A percentile compares a stretch with the other conserved stretches of the same genome.
These are phyloP conservation scores for Cytospora mali DNA, from an alignment of 2,329 filamentous ascomycete genomes.

Conservation along the genomic window DNA sequence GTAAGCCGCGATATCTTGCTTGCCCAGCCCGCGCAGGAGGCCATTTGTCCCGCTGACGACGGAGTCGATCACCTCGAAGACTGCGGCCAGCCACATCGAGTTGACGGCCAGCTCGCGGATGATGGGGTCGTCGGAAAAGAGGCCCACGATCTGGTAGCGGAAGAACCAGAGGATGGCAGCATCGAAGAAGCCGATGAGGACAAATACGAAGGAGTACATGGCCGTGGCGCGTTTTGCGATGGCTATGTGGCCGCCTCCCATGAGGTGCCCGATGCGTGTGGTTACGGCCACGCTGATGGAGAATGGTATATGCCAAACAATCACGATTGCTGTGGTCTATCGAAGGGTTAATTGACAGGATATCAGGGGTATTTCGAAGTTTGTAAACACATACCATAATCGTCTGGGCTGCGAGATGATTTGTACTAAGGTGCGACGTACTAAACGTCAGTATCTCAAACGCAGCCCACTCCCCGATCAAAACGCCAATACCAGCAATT, in stretches of 20 bases:
- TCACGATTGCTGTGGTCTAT: slow-evolving; percentile 42
- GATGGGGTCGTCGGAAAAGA: slow-evolving; percentile 38
- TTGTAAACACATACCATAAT: slow-evolving; percentile 34
- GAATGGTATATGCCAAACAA: slow-evolving; percentile 48
- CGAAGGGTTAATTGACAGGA: not conserved
- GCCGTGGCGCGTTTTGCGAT: slow-evolving; percentile 38
- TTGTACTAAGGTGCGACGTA: slow-evolving; percentile 48
- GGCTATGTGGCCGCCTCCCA: slow-evolving; percentile 41
- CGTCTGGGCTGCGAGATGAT: slow-evolving; percentile 46
- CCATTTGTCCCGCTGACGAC: slow-evolving; percentile 43
- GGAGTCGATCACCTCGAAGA: slow-evolving; percentile 41
- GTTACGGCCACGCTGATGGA: slow-evolving; percentile 45
- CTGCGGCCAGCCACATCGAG: slow-evolving; percentile 39
- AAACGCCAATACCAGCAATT: slow-evolving; percentile 43
- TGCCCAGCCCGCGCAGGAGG: slow-evolving; percentile 43
- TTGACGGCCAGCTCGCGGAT: slow-evolving; percentile 37
- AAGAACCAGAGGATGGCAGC: slow-evolving; percentile 37
- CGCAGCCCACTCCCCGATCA: slow-evolving; percentile 46
- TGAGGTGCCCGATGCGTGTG: slow-evolving; percentile 46
- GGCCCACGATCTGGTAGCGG: slow-evolving; percentile 35
- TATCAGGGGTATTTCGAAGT: not conserved
- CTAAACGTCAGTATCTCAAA: slow-evolving; percentile 49
- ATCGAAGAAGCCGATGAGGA: slow-evolving; percentile 39
- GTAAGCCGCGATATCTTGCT: slow-evolving; percentile 42
- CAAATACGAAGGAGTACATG: slow-evolving; percentile 40